Base-by-base conservation (phyloP, 2,329 filamentous ascomycete species). In the Pseudogymnoascus pannorum region DNA sequence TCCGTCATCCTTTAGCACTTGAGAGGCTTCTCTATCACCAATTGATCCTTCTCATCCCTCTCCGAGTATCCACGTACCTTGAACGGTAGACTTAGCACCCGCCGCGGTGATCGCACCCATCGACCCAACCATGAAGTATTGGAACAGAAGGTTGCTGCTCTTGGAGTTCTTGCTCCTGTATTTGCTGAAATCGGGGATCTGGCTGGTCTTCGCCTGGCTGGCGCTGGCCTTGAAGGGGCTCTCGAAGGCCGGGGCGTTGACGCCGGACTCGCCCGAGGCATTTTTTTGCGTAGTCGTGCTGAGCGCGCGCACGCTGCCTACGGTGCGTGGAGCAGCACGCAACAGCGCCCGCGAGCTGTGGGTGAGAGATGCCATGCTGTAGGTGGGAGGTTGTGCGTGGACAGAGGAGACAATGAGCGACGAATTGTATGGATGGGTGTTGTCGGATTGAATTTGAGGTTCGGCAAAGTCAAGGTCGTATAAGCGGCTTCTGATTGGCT, bases 71-170 rank as follows among this genome's bases (percentile, higher is more conserved):
- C 62, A 81, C 89, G 75, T 85, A 99, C 94, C 93, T 84, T 97
- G 91, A 69, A 99, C 91, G 67, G 94, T 97, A 71, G 90, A 91
- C 88, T 99, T 99, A 75, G 93, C 94, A 73, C 93, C 93, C 68
- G 94, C 89, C 63, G 93, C 93, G 67, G 89, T 87, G 75, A 97
- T 83, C 72, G 94, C 88, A 74, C 94, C 94, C 83, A 99, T 88
- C 61, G 91, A 87, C 72, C 94, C 94, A 68, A 96, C 94, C 91
- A 97, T 96, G 80, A 99, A 97, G 85, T 99, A 99, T 72, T 87
- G 87, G 77, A 96, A 94, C 69, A 96, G 81, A 81, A 92, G 88
- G 79, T 96, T 96, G 72, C 81, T 81, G 68, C 79, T 83, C 75
- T 87, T 81, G 69, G 79, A 78, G 67, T 80, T 79, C 75, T 85